These are phyloP conservation scores for Boeremia lycopersici DNA, from an alignment of 2,329 filamentous ascomycete species.

Conservation along the genomic window DNA sequence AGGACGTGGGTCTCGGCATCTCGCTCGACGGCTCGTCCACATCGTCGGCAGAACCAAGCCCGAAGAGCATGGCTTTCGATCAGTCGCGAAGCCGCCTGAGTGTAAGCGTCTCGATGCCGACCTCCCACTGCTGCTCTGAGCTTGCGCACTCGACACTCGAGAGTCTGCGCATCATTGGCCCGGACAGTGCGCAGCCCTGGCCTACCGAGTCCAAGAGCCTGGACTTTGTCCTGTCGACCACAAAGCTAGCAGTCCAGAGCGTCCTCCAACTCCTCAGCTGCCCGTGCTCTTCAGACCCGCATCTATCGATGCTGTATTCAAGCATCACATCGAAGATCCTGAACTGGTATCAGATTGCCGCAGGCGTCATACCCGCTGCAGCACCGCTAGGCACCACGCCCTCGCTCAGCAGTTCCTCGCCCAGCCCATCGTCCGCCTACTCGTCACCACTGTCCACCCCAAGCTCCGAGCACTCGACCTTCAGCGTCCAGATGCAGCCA, in stretches of 20 bases:
- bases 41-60: constrained; percentile 15
- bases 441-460: constrained; percentile 28
- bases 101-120: constrained; percentile 27
- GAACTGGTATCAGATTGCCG: constrained; percentile 42
- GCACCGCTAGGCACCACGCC: constrained; percentile 19
- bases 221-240: constrained; percentile 36
- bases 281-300: constrained; percentile 40
- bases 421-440: constrained; percentile 25
- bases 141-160: constrained; percentile 41
- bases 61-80: constrained; percentile 24
- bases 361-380: constrained; percentile 26
- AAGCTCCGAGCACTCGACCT: constrained; percentile 19
- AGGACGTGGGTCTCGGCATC: constrained; percentile 22
- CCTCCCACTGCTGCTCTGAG: constrained; percentile 38
- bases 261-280: constrained; percentile 39
- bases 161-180: constrained; percentile 32
- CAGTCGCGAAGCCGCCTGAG: constrained; percentile 21
- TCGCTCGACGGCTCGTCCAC: constrained; percentile 19
- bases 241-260: constrained; percentile 33
- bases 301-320: constrained; percentile 44
- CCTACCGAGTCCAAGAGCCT: constrained; percentile 31
- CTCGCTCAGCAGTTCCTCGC: constrained; percentile 19
- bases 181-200: constrained; percentile 22
- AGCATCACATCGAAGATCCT: constrained; percentile 43
- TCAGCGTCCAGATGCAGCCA: constrained; percentile 32